Evolutionary conservation across 257 asterid genomes (phyloP).

Genomic region (Capsicum pubescens): DNA sequence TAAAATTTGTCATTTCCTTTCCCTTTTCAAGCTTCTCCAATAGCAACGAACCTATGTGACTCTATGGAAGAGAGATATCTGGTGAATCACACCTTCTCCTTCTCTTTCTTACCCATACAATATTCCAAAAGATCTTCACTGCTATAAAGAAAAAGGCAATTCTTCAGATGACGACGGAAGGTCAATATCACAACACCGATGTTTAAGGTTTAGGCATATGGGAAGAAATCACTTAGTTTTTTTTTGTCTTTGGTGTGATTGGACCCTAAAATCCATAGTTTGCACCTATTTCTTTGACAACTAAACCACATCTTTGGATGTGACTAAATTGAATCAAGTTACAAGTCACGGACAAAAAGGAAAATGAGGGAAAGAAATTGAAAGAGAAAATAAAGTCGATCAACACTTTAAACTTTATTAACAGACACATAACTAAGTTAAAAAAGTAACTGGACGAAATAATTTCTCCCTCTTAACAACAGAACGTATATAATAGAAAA

Average conservation of each 20-base stretch:
- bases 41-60: background rate
- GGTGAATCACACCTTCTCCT: too few species aligned
- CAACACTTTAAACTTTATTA: background rate
- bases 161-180: background rate
- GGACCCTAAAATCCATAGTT: background rate
- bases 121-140: background rate
- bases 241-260: background rate
- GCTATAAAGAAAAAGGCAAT: background rate
- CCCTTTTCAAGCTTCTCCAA: background rate
- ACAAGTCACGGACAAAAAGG: background rate
- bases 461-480: slow-evolving; percentile 14
- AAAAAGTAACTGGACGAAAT: background rate
- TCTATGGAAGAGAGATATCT: slow-evolving; percentile 14
- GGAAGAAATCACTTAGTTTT: background rate
- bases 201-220: background rate
- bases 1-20: too few species aligned
- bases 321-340: slow-evolving; percentile 15
- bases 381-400: background rate
- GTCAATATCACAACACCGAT: background rate
- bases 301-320: background rate
- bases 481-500: background rate
- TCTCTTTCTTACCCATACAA: background rate
- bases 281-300: background rate
- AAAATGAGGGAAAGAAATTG: background rate
- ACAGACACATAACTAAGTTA: background rate